These are phyloP conservation scores for Gossypium sturtianum DNA, from an alignment of 345 rosid species.

Conservation along the genomic window DNA sequence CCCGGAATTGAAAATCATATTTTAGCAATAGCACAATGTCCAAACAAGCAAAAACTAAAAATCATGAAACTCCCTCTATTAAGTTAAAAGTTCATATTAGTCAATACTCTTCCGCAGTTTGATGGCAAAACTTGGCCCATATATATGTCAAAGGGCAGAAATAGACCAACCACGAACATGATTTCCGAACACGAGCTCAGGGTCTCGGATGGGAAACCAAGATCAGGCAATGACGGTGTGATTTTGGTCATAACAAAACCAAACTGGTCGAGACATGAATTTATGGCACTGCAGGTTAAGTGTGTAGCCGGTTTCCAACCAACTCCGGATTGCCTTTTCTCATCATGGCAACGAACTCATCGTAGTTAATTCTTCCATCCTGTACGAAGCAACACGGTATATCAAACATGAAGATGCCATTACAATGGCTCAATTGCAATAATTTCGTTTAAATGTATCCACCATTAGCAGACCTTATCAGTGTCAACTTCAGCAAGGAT, in stretches of 20 bases:
- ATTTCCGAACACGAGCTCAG: neutral
- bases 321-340: constrained; percentile 81
- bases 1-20: no score
- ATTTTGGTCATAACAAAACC: neutral
- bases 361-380: constrained; percentile 97
- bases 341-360: constrained; percentile 95
- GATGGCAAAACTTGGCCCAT: neutral
- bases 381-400: constrained; percentile 19
- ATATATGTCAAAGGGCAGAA: neutral
- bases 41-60: no score
- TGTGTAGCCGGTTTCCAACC: constrained; percentile 61
- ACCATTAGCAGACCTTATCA: constrained; percentile 46
- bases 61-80: neutral
- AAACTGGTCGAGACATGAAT: neutral
- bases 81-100: neutral
- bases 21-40: no score
- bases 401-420: neutral
- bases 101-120: neutral
- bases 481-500: constrained; percentile 93
- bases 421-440: neutral
- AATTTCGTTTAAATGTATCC: neutral
- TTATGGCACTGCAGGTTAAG: constrained; percentile 13
- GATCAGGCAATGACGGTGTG: neutral
- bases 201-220: neutral
- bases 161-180: neutral